Base-by-base conservation (phyloP, 305 asterid species). In the Fraxinus ornus region DNA sequence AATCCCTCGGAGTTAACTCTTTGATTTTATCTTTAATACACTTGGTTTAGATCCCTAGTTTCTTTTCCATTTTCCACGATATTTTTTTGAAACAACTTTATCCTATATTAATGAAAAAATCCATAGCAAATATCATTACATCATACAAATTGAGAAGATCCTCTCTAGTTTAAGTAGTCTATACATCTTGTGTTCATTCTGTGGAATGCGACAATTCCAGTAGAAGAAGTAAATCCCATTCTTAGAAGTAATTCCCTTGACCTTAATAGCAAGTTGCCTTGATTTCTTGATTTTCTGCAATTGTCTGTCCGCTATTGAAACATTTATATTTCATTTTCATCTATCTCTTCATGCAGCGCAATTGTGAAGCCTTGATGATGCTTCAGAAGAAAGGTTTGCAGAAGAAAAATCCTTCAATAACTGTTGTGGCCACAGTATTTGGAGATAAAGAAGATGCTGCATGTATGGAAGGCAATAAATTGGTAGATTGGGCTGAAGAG, bases 321-420 rank as follows among this genome's bases (percentile, higher is more conserved):
- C 72, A 68, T 81, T 55, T 41, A n/a, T 79, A 52, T 36, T 81
- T 75, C 79, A 82, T 78, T 71, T 36, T 49, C 79, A 13, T 71
- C 55, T 15, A 77, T 86, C 85, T 81, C 66, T 84, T 74, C 55
- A 4, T 88, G 90, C 97, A 95, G 99, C 97, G 99, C 77, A 95
- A 95, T 80, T 95, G 99, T 89, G 99, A 95, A 89, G 99, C 99
- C 82, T 87, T 95, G 77, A 95, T 95, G 99, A 94, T 92, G 97
- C 99, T 95, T 78, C 96, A 94, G 84, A 95, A 93, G 94, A 95
- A 91, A 89, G 99, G 99, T n/a, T 87, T 95, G 79, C 94, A 89
- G 86, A 95, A 93, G 88, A 92, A 88, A 88, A 95, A 92, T 86
- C 89, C 98, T 84, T 93, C 99, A 71, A 81, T 90, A 81, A 88